Base-by-base conservation (phyloP, 2,329 filamentous ascomycete species). In the Penicillium decumbens region DNA sequence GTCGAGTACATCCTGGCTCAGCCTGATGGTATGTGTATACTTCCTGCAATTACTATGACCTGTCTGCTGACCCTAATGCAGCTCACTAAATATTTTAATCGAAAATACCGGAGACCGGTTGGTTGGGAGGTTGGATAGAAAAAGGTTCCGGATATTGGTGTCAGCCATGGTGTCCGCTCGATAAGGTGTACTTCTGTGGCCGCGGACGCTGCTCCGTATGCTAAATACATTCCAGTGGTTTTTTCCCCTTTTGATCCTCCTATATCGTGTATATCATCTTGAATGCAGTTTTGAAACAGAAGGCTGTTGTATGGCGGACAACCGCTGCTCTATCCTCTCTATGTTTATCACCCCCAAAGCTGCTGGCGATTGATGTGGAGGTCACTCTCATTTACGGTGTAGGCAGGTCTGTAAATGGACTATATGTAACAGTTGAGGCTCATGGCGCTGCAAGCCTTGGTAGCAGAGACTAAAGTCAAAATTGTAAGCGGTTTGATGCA, bases 1-100 rank as follows among this genome's bases (percentile, higher is more conserved):
- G 89, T 95, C 60, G 84, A 91, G 72, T 96, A 96, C 80, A 95
- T 96, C 77, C 74, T 90, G 69, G 84, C 82, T 75, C 90, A 95
- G 79, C 91, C 91, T 67, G 90, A 95, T 75, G 91, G 90, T 81
- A 82, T 81, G 84, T 81, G 77, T 63, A 39, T 41, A 28, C 10
- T 15, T 9, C 23, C 20, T 45, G 4, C 12, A 3, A 20, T 25
- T 27, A 2, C 7, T 45, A 8, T 9, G 33, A 23, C 8, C 2
- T 25, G 15, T 7, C 9, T 41, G 47, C 62, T 67, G 38, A 67
- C 53, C 37, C n/a, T 12, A 23, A 23, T 35, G 15, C 43, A 71
- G 68, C 68, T 45, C 68, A 71, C 60, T 71, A 71, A 66, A 67
- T 60, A 51, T 44, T 44, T 37, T 65, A 65, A 65, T 62, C 53